Base-by-base conservation (phyloP, 169 alveolate genomes). In the Plasmodium cynomolgi region DNA sequence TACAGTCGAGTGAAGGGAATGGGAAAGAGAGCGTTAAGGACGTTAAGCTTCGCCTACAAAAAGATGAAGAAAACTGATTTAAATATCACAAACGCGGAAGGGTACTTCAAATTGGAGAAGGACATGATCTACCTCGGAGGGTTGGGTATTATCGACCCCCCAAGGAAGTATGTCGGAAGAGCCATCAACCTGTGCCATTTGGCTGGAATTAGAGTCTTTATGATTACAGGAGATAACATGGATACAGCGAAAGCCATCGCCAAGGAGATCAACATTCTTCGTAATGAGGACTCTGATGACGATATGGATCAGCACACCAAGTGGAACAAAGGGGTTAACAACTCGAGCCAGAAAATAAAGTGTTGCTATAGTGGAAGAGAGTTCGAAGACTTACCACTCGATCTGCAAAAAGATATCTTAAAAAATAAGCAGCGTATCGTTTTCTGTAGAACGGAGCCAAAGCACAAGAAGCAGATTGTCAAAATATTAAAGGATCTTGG, bases 211-310 rank as follows among this genome's bases (percentile, higher is more conserved):
- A 93, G 99, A 84, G 99, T 99, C 3, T 97, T 99, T 84, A 99
- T 99, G 99, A 99, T 99, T 74, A 99, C 99, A 7, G 99, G 99
- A 0, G 99, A 99, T 97, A 98, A 98, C 93, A 97, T 98, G 79
- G 96, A 97, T 83, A 99, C 99, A 1, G 99, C 99, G 0, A 99
- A 99, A 95, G 99, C 99, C 31, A 99, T 99, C 83, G 99, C 99
- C 0, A 96, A 97, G 83, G 98, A 98, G 94, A 97, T 98, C 11
- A 99, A 99, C 31, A 99, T 99, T 72, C 94, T 98, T 17, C 73
- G 33, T 8, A 26, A 56, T 15, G 41, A 68, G 17, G 94, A 77
- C 29, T 23, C 17, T 3, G 81, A 83, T 44, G 85, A 74, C 15
- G 84, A 44, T 0, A 33, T 15, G 11, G 94, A 62, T 11, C 44